These are phyloP conservation scores for Maudiozyma serrabonitensis DNA, from an alignment of 805 yeast species.

Conservation along the genomic window DNA sequence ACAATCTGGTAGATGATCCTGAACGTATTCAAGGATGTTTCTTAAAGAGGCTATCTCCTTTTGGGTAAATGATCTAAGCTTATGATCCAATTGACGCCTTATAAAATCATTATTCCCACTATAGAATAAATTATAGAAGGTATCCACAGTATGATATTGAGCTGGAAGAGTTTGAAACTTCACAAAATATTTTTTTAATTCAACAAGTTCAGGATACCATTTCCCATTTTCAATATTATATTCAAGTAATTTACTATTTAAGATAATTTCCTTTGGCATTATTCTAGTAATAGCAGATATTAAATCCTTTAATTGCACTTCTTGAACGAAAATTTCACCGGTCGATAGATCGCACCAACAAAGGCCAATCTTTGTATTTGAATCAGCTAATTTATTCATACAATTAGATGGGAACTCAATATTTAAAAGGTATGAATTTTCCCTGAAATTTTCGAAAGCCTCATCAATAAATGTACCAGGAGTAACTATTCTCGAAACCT, in stretches of 20 bases:
- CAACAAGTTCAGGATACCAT: conserved; percentile 51
- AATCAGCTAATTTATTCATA: conserved; percentile 30
- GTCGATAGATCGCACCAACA: conserved; percentile 87
- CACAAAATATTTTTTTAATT: conserved; percentile 48
- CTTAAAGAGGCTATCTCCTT: conserved; percentile 54
- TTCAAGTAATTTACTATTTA: conserved; percentile 38
- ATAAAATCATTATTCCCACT: conserved; percentile 11
- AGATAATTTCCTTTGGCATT: conserved; percentile 68
- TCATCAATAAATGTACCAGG: conserved; percentile 93
- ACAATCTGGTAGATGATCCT: conserved; percentile 62
- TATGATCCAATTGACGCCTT: conserved; percentile 19
- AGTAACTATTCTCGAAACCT: conserved; percentile 70
- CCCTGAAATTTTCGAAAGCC: conserved; percentile 60
- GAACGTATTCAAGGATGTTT: conserved; percentile 56
- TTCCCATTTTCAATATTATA: conserved; percentile 35
- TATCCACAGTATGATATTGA: conserved; percentile 30
- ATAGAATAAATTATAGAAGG: conserved; percentile 33
- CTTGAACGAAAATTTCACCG: conserved; percentile 67
- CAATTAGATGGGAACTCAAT: conserved; percentile 49
- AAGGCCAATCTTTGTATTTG: conserved; percentile 47
- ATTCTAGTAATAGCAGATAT: conserved; percentile 68
- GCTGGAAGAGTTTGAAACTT: conserved; percentile 41
- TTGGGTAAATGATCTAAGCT: conserved; percentile 26
- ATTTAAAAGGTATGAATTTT: conserved; percentile 61
- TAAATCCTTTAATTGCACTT: conserved; percentile 48